A percentile compares a stretch with the other conserved stretches of the same genome.
phyloP scores from a whole-genome alignment of 2,329 filamentous ascomycete species.

The Lojkania enalia region DNA sequence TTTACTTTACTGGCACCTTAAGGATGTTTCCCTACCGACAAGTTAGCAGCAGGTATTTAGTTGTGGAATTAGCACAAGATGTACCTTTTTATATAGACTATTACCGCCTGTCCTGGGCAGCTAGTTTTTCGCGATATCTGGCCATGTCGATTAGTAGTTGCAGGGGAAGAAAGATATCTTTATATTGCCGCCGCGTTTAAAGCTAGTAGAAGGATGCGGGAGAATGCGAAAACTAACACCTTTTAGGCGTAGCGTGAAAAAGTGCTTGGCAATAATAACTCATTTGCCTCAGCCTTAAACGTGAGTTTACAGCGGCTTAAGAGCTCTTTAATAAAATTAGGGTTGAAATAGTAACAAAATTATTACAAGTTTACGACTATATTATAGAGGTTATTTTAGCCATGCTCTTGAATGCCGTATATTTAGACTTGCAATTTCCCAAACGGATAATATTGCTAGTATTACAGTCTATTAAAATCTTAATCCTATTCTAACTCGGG shows the following conservation, averaged over 20 bases:
- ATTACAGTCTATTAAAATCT: constrained; percentile 8
- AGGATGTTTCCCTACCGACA: constrained; percentile 5
- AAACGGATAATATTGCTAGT: constrained; percentile 3
- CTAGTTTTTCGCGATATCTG: too few species aligned
- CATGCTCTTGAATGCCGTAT: constrained; percentile 9
- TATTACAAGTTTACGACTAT: constrained; percentile 7
- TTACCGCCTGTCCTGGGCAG: not conserved
- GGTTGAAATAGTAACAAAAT: constrained; percentile 11
- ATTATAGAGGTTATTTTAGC: constrained; percentile 8
- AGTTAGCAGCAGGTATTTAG: constrained; percentile 1
- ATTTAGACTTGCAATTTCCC: constrained; percentile 10
- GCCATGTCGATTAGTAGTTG: constrained; percentile 1
- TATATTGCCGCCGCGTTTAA: constrained; percentile 5
- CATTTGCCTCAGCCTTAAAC: too few species aligned
- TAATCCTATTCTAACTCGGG: constrained; percentile 13
- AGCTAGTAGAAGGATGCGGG: constrained; percentile 1
- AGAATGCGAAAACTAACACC: too few species aligned
- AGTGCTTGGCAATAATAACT: too few species aligned
- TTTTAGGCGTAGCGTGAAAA: too few species aligned
- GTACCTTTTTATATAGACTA: constrained; percentile 4
- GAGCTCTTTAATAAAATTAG: constrained; percentile 9
- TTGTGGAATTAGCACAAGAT: constrained; percentile 3
- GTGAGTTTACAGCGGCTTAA: constrained; percentile 8
- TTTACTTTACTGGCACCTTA: constrained; percentile 5
- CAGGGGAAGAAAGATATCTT: constrained; percentile 7